Evolutionary conservation across 139 green algal genomes (phyloP), one percentile per base, ranked within the genome.

Genomic region (Tetradesmus obliquus): DNA sequence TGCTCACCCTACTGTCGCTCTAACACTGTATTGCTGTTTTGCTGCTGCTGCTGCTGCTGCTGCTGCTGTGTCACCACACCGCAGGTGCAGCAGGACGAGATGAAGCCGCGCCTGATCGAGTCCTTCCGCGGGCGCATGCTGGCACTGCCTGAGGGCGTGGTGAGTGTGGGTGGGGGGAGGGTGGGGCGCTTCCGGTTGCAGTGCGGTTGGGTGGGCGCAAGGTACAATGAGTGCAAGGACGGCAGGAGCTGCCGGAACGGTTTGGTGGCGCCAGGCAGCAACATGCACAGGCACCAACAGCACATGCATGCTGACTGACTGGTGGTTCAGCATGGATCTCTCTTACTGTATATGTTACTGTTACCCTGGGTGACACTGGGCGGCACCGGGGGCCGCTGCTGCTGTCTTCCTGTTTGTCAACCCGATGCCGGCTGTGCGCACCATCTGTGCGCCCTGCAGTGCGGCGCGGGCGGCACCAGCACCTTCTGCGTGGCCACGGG

Each of bases 61-160:
- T 60, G 66, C 13, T 19, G 5, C 12, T n/a, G n/a, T 98, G 95
- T 94, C 94, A 94, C 82, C 89, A 87, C 82, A 90, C 62, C 88
- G 90, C 12, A 95, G 60, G 91, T 96, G 55, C 95, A 97, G 88
- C 94, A 99, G 91, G 96, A 98, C 87, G 97, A 99, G 95, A 92
- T 96, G 69, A 93, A 90, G 85, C 97, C 97, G 1, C 92, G 94
- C 81, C 94, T 95, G 91, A 86, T 98, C 13, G 97, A 98, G 87
- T 92, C 93, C 2, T 96, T 98, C 87, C 95, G 86, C 2, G 94
- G 94, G 3, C 91, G 97, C 55, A 94, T 97, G 60, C 66, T 91
- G 60, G 93, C 94, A 54, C 90, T 93, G 12, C 76, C 82, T 19
- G 76, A 95, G 55, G 94, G 90, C 53, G 91, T 95, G 82, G 93